These are phyloP conservation scores for Russula sp. DNA, from an alignment of 768 basidiomycete genomes.

Conservation along the genomic window DNA sequence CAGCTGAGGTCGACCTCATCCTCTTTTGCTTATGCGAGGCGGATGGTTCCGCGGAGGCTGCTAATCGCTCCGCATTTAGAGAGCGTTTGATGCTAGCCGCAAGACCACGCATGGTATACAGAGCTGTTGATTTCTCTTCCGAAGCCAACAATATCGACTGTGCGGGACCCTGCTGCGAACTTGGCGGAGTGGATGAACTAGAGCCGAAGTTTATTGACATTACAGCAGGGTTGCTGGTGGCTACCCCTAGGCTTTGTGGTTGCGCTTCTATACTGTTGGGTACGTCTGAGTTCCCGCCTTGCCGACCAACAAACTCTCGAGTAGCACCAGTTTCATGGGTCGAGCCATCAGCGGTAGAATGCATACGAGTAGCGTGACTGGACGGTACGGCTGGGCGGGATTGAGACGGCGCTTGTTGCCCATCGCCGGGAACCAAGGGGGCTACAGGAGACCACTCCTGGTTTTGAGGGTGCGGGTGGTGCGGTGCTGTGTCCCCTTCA, in stretches of 20 bases:
- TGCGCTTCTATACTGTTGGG: neutral
- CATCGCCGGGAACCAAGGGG: neutral
- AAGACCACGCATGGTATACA: constrained; percentile 16
- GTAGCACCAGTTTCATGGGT: neutral
- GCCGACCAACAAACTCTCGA: neutral
- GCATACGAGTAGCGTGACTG: neutral
- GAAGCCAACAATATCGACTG: constrained; percentile 14
- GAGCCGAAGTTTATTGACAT: neutral
- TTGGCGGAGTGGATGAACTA: neutral
- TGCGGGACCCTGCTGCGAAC: neutral
- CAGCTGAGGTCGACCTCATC: neutral
- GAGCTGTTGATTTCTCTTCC: constrained; percentile 4
- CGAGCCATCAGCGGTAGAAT: neutral
- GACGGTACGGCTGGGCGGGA: neutral
- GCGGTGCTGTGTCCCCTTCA: neutral
- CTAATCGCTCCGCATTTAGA: constrained; percentile 17
- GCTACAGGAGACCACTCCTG: neutral
- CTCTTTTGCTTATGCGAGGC: neutral
- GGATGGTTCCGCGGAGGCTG: neutral
- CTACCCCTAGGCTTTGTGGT: neutral
- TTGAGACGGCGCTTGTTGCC: neutral
- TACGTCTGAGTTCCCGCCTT: neutral
- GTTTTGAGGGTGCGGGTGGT: neutral
- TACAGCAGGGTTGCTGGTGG: neutral
- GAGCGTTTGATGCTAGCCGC: constrained; percentile 19